Base-by-base conservation (phyloP, 805 yeast genomes). In the Pichia deserticola region DNA sequence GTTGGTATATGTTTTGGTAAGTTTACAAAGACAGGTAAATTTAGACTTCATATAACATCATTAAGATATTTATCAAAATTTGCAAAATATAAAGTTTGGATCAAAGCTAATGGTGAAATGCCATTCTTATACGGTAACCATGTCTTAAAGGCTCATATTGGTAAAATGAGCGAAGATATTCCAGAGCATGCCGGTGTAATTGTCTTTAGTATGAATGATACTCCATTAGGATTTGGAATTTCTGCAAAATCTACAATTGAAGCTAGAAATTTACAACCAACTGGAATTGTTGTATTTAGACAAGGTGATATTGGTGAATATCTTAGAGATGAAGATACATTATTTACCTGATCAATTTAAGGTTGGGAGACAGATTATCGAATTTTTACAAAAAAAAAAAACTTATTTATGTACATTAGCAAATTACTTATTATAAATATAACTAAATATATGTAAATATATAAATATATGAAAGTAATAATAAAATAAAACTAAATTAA, bases 231-330 rank as follows among this genome's bases (percentile, higher is more conserved):
- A 0, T 93, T 93, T 61, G 99, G 99, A 52, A 95, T 93, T 11
- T 79, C 90, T 60, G 90, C 98, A 35, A 90, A 88, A 68, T 82
- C 95, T 34, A 89, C 98, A 9, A 76, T 81, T 35, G 99, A 92
- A 65, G 81, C 93, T 28, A 82, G 93, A 67, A 79, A 81, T 62
- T 73, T 89, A 60, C 96, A 86, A 65, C 99, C 99, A 50, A 92
- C 95, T 29, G 93, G 84, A 28, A 90, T 93, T 46, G 96, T 92
- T 13, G 96, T 96, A 5, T 92, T 87, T 67, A 83, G 99, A 77
- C 99, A 93, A 67, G 87, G 95, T 57, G 99, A 93, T 73, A 88
- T 93, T 57, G 99, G 99, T 55, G 99, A 93, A 69, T 93, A 89
- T 63, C 76, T 93, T 63, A 89, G 99, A 78, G 98, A 93, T 62